Conservation (phyloP, 176 grass and related monocot genomes). For the Triticum aestivum region IWGSC_CS_RefSeq_v2.1 NC_057811.1:185440095-185440594, state of each 20-base stretch:
- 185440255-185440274: background rate
- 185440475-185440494: conserved; percentile 62
- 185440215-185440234: background rate
- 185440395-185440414: conserved; percentile 16
- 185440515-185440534: background rate
- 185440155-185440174: background rate
- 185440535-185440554: background rate
- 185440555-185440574: background rate
- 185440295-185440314: background rate
- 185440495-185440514: conserved; percentile 75
- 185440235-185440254: background rate
- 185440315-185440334: background rate
- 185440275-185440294: background rate
- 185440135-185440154: background rate
- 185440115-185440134: background rate
- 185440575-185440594: background rate
- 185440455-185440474: conserved; percentile 52
- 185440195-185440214: background rate
- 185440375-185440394: conserved; percentile 53
- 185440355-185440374: background rate
- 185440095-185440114: background rate
- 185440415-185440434: conserved; percentile 49
- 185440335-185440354: background rate
- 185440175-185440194: background rate
- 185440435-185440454: conserved; percentile 72